Base-by-base conservation (phyloP, 441 rosid species). In the Adansonia grandidieri region DNA sequence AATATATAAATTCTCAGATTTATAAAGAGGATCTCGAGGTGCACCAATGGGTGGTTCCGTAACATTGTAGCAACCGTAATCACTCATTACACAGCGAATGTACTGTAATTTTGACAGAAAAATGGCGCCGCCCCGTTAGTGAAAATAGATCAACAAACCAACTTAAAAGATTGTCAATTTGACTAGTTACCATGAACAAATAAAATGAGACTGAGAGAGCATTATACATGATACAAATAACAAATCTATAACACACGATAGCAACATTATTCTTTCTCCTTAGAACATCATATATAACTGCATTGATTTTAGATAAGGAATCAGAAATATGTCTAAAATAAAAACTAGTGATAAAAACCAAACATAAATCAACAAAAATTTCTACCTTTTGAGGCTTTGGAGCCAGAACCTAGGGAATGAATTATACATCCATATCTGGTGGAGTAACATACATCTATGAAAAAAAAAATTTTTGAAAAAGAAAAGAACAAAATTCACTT, bases 381-480 rank as follows among this genome's bases (percentile, higher is more conserved):
- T 42, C 17, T 60, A 93, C 98, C 94, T 93, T 95, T 79, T 90
- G 89, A n/a, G 98, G 98, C 96, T 93, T 85, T 62, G 93, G 94
- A 57, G 96, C 95, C 48, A 95, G 92, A 86, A 95, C 93, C 81
- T 80, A 90, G 0, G 98, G 99, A 61, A 93, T 90, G 9, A 97
- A 86, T 87, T 95, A 95, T 54, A 92, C 82, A 85, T 95, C 97
- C 0, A 90, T 92, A 84, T 95, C 98, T 0, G 99, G 98, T 20
- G 99, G 99, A 79, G 98, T 92, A 56, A 93, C 97, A 81, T 95
- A 93, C 99, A 93, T 95, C 98, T 95, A 70, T 19, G 71, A 88
- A 9, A 79, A 56, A 32, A 32, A 32, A 32, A 32, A 32, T 0
- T 2, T 32, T 32, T 32, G 37, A 32, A 32, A 32, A 32, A 32